Conservation (phyloP, 2,329 filamentous ascomycete species). For the Aureobasidium sp. region DNA sequence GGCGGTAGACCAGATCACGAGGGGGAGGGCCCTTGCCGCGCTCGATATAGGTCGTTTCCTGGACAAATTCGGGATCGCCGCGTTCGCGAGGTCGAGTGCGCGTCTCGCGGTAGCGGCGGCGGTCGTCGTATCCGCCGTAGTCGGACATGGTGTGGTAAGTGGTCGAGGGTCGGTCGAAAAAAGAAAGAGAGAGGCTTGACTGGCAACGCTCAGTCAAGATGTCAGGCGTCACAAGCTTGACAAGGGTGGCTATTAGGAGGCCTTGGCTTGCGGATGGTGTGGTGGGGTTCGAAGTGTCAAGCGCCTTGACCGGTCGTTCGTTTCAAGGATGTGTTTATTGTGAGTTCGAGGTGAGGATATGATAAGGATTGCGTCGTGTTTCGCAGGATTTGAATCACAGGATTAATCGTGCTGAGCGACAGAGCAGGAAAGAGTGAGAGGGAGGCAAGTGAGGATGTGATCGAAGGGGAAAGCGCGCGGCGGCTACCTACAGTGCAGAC, state of each 20-base stretch:
- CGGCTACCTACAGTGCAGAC: background rate
- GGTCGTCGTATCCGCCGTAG: constrained; percentile 43
- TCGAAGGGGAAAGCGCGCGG: background rate
- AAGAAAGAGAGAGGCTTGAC: constrained; percentile 2
- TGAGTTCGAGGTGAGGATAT: background rate
- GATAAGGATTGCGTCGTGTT: background rate
- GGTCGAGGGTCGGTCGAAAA: constrained; percentile 5
- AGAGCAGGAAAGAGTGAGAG: background rate
- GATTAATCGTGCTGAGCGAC: background rate
- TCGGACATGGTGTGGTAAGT: constrained; percentile 36
- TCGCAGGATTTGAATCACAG: background rate
- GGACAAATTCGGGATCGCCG: constrained; percentile 45
- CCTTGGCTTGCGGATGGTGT: background rate
- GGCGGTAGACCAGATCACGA: constrained; percentile 44
- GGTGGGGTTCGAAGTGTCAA: constrained; percentile 5
- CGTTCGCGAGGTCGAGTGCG: constrained; percentile 38
- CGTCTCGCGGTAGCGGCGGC: constrained; percentile 36
- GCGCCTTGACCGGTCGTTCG: background rate
- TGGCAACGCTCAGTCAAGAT: background rate
- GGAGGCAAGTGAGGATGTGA: background rate
- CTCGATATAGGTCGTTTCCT: constrained; percentile 44
- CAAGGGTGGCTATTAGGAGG: background rate
- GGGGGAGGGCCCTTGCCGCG: constrained; percentile 36
- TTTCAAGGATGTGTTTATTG: background rate
- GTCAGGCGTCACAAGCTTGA: background rate